Base-by-base conservation (phyloP, 805 yeast genomes). In the Starmerella bombi region DNA sequence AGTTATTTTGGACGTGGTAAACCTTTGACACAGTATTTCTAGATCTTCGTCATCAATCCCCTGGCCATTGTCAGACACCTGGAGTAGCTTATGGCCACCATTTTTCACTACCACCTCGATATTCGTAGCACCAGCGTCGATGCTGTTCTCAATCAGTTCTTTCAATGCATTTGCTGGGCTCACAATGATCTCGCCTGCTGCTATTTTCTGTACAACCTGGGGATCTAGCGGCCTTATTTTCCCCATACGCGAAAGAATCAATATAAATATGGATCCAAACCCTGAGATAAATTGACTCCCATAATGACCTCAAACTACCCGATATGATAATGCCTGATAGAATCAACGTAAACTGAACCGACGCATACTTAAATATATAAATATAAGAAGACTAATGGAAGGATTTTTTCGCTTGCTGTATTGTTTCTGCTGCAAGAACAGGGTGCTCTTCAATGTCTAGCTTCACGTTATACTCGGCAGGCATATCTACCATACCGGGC, bases 181-280 rank as follows among this genome's bases (percentile, higher is more conserved):
- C 21, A 86, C 71, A 42, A 91, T 82, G 60, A 91, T 83, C 62
- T 91, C 97, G 0, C 98, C 98, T 1, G 98, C 98, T 0, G 98
- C 98, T 21, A 91, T 91, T 46, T 78, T 72, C 58, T 85, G 86
- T 36, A 91, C 81, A 17, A 86, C 96, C 2, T 73, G 58, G 14
- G 63, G 63, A 34, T 79, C 91, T 19, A 88, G 68, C 3, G 41
- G 40, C 34, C 36, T 44, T 29, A 46, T 46, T 3, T 41, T 38
- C 17, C 36, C 37, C 49, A 42, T 44, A 5, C 7, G n/a, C n/a
- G n/a, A n/a, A n/a, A n/a, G n/a, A n/a, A n/a, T n/a, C n/a, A n/a
- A n/a, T n/a, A n/a, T n/a, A n/a, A n/a, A n/a, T 18, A 20, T 12
- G n/a, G n/a, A n/a, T n/a, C n/a, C n/a, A n/a, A n/a, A n/a, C n/a